These are phyloP conservation scores for Bonnemaisonia californica DNA, from an alignment of 31 red algal genomes.

Conservation along the genomic window DNA sequence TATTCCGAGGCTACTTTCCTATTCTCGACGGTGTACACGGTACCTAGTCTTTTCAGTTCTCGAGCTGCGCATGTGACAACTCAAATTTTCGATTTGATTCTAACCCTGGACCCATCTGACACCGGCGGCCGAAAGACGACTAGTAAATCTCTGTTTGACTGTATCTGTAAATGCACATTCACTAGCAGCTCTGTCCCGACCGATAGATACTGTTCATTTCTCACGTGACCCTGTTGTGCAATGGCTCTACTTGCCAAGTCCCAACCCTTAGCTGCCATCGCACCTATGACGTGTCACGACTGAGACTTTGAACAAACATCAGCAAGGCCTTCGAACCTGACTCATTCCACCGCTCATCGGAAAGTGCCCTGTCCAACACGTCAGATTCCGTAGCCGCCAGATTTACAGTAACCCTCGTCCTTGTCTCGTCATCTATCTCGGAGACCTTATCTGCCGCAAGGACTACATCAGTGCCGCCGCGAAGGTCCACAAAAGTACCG, in stretches of 20 bases:
- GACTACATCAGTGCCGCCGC: slow-evolving; percentile 17
- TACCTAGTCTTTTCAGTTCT: neutral
- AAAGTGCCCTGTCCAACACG: neutral
- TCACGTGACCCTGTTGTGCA: too few relatives aligned
- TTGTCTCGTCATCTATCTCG: neutral
- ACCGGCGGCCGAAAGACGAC: neutral
- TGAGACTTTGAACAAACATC: slow-evolving; percentile 5
- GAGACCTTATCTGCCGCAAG: neutral
- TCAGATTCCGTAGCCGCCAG: slow-evolving; percentile 7
- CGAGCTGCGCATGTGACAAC: neutral
- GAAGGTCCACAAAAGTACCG: slow-evolving; percentile 13
- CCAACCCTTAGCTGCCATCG: too few relatives aligned
- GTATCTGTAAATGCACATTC: too few relatives aligned
- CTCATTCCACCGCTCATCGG: neutral
- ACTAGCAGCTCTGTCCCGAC: too few relatives aligned
- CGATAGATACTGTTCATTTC: too few relatives aligned
- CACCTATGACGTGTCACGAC: too few relatives aligned
- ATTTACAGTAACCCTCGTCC: slow-evolving; percentile 4
- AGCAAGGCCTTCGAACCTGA: neutral
- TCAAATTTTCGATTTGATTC: slow-evolving; percentile 1
- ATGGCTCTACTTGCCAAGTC: too few relatives aligned
- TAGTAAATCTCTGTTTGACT: neutral
- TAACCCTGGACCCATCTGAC: neutral
- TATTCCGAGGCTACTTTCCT: too few relatives aligned
- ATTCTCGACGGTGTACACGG: neutral